Conservation (phyloP, 352 stramenopile species). For the Pythium guiyangense region DNA sequence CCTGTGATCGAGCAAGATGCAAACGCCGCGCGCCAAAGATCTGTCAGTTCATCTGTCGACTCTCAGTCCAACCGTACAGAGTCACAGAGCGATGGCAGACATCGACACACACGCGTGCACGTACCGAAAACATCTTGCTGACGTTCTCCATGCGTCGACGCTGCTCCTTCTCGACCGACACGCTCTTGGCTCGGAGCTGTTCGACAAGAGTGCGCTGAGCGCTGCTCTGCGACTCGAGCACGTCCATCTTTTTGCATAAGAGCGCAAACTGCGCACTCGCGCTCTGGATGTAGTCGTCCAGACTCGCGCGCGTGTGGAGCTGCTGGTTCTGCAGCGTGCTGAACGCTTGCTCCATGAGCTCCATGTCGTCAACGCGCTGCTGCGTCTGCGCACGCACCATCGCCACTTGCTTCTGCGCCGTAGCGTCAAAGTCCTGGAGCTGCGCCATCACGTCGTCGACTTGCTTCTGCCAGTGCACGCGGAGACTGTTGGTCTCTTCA, state of each 20-base stretch:
- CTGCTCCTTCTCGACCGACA: conserved; percentile 63
- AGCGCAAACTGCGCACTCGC: conserved; percentile 32
- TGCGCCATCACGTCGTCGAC: conserved; percentile 57
- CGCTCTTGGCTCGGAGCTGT: conserved; percentile 45
- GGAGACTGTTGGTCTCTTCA: conserved; percentile 63
- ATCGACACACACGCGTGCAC: not conserved
- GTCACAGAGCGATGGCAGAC: not conserved
- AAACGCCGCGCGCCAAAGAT: not conserved
- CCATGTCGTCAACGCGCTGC: conserved; percentile 61
- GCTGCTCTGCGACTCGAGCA: conserved; percentile 38
- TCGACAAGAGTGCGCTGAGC: conserved; percentile 32
- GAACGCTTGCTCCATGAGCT: conserved; percentile 73
- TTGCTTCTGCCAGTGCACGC: conserved; percentile 67
- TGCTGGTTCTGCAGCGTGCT: conserved; percentile 67
- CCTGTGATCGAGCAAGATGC: conserved; percentile 17
- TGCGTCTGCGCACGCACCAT: conserved; percentile 41
- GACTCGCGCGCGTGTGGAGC: conserved; percentile 34
- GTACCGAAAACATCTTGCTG: conserved; percentile 70
- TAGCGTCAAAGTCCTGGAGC: conserved; percentile 47
- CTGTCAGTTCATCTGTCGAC: not conserved
- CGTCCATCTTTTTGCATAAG: conserved; percentile 53
- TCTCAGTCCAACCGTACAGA: not conserved
- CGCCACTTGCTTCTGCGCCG: conserved; percentile 32
- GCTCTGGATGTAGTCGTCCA: conserved; percentile 51
- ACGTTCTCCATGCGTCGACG: conserved; percentile 70